Base-by-base conservation (phyloP, 306 rosid genomes). In the Quercus glauca region DNA sequence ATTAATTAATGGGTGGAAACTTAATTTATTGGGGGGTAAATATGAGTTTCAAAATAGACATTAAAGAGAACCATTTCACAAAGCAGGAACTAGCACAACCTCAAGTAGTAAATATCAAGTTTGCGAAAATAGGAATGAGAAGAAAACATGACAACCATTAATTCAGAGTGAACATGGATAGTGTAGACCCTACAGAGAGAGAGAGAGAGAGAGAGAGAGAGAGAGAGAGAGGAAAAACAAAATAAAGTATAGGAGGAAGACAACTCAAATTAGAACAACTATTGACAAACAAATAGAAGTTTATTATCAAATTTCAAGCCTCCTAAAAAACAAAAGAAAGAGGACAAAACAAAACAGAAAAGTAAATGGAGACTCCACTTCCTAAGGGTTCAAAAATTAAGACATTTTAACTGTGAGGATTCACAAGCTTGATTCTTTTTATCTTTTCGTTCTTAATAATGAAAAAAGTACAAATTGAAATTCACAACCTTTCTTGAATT, bases 131-230 rank as follows among this genome's bases (percentile, higher is more conserved):
- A 88, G 88, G 85, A 84, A 86, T 83, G 88, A 74, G 88, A 80
- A 80, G 84, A 84, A 87, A 89, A 82, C 86, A 83, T 84, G 86
- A 78, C 75, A 77, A 82, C 84, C 94, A 88, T 84, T 88, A 80
- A 84, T 88, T 75, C 84, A 83, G 90, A 85, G 85, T 81, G 68
- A 76, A 85, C 80, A 80, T 80, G 93, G 87, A 87, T 90, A 89
- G 92, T 84, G 90, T 86, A 86, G 94, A 84, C 93, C 93, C 94
- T 90, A 89, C 92, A 70, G 55, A 83, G 78, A 83, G 84, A 73
- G 69, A 76, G 43, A 81, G 37, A 65, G 74, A 79, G 76, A 81
- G 37, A 65, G 74, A 79, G 76, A 76, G 56, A 68, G 70, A 55
- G 69, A 75, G 69, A 80, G 79, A 37, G 64, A 61, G 65, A 57